Evolutionary conservation across 2,329 filamentous ascomycete species (phyloP), one percentile per base, ranked within the genome.

Genomic region (Lachnellula occidentalis): DNA sequence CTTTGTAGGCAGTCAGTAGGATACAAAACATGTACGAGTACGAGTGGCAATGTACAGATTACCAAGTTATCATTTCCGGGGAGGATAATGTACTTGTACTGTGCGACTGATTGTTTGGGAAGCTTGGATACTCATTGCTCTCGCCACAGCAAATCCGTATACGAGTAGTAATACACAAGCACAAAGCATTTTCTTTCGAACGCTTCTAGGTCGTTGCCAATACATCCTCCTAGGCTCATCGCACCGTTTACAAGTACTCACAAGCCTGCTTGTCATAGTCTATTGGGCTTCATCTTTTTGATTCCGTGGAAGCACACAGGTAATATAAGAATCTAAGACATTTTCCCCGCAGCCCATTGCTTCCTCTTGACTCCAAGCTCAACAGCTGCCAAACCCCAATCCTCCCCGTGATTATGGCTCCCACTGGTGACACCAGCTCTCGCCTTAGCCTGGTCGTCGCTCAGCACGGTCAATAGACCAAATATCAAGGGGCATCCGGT

Each of bases 371-470:
- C 81, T 5, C 88, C 92, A 77, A 99, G 80, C 78, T 99, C 94
- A 34, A 99, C 94, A 5, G 94, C 94, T 19, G 92, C 94, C 64
- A 83, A 79, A 3, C 94, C 94, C 94, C 94, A 99, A 72, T 97
- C 92, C 74, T 94, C 87, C 27, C 94, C 94, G 73, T 99, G 92
- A 74, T 97, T 97, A 71, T 97, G 94, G 2, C 92, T 92, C 27
- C 94, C 92, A 60, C 73, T 88, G 68, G 55, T 61, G 54, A 96
- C 74, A 1, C 94, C 94, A 15, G 94, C 92, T 60, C 94, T 82
- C 53, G 87, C 85, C 72, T 87, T 76, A 12, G 90, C 94, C 74
- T 99, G 94, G 67, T 92, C 86, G 69, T 97, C 92, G 53, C 73
- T 88, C 65, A 99, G 75, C 49, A 97, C 85, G 21, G 94, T 99